phyloP scores from a whole-genome alignment of 768 basidiomycete genomes.

The Russula sp. region DNA sequence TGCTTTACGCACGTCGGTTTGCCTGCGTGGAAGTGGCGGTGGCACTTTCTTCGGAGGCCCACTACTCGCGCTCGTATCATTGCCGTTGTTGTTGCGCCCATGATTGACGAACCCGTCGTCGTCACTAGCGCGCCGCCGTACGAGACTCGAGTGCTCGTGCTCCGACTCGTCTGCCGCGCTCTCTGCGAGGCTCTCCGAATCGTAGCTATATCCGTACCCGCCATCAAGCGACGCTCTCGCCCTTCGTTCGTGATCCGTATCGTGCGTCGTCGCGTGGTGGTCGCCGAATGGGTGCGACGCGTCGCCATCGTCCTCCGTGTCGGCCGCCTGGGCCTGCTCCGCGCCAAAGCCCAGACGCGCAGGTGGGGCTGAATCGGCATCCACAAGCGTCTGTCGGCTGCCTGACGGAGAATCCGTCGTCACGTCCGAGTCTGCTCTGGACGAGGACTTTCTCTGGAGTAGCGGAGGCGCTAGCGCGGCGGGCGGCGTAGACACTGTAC shows the following conservation, averaged over 20 bases:
- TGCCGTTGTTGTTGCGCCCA: not conserved
- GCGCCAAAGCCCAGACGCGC: constrained; percentile 41
- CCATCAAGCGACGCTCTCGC: constrained; percentile 40
- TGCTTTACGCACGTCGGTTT: constrained; percentile 26
- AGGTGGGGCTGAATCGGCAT: constrained; percentile 37
- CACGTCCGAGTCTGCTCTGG: not conserved
- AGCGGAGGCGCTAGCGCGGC: constrained; percentile 7
- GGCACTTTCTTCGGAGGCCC: constrained; percentile 9
- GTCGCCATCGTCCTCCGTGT: constrained; percentile 32
- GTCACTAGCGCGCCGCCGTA: constrained; percentile 26
- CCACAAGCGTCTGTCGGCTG: constrained; percentile 19
- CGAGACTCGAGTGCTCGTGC: constrained; percentile 38
- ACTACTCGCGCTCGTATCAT: not conserved
- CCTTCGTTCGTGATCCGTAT: constrained; percentile 6
- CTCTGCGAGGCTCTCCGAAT: constrained; percentile 41
- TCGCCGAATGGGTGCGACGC: constrained; percentile 47
- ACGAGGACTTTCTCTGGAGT: constrained; percentile 15
- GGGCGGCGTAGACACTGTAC: constrained; percentile 27
- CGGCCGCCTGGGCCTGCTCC: constrained; percentile 30
- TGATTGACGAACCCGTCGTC: constrained; percentile 17
- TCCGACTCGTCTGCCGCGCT: constrained; percentile 32
- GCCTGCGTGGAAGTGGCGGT: constrained; percentile 26
- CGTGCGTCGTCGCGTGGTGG: constrained; percentile 38
- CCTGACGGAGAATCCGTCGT: constrained; percentile 13
- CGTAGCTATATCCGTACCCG: constrained; percentile 31